Base-by-base conservation (phyloP, 208 protist species). In the Trypanosoma theileri region DNA sequence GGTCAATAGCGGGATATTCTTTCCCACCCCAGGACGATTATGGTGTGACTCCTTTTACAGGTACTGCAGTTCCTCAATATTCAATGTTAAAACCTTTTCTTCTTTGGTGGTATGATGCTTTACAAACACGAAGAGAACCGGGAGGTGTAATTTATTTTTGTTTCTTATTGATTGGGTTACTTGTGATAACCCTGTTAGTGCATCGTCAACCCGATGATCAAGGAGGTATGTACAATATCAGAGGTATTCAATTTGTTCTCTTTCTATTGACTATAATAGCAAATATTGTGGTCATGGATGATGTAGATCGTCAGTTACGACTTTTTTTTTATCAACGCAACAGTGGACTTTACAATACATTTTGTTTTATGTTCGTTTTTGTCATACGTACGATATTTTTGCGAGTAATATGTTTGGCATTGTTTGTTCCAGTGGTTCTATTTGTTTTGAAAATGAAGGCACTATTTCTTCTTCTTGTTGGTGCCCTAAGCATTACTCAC, bases 221-320 rank as follows among this genome's bases (percentile, higher is more conserved):
- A 58, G 76, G 75, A 26, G 85, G 85, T 17, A 86, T 88, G 81
- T 85, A 79, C 71, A 91, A 87, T 80, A 82, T 81, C 35, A 79
- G 81, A 28, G 86, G 82, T 40, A 85, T 89, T 54, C 66, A 87
- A 19, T 89, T 92, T 62, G 64, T 78, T 17, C 56, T 84, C 4
- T 84, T 86, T 68, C 55, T 82, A 17, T 57, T 91, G 13, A 75
- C 79, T 1, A 65, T 91, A 50, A 51, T 85, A n/a, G 52, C 72
- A 19, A 91, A 91, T 66, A 46, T 78, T 12, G 55, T 57, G 31
- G 26, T 59, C 46, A 80, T 82, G 57, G 74, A 72, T 24, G 65
- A 70, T 44, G 54, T 74, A n/a, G 59, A 65, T 50, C 35, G 57
- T 14, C 75, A 87, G 62, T 53, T 88, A 41, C 67, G 54, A 42